Evolutionary conservation across 75 land plant species (phyloP).

Genomic region (Ceratopteris richardii): DNA sequence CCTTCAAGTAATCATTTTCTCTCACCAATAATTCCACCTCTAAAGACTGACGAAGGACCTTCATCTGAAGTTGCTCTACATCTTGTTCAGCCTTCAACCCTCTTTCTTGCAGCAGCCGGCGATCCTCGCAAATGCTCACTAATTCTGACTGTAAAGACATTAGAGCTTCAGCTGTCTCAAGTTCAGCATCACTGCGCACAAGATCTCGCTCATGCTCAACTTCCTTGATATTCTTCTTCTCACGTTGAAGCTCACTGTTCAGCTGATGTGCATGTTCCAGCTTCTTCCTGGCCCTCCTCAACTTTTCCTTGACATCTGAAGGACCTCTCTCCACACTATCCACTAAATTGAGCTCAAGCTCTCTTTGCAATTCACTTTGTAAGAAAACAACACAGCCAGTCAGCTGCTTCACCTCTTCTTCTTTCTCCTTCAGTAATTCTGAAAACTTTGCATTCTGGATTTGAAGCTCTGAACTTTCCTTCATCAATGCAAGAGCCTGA

Average conservation of each 20-base stretch:
- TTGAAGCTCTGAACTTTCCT: constrained; percentile 45
- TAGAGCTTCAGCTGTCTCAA: constrained; percentile 79
- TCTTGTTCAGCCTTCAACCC: constrained; percentile 25
- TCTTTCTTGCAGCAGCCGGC: not conserved
- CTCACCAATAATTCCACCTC: constrained; percentile 15
- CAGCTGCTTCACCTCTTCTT: constrained; percentile 25
- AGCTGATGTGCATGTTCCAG: constrained; percentile 48
- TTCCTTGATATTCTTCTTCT: constrained; percentile 34
- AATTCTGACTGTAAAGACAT: constrained; percentile 75
- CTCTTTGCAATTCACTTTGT: constrained; percentile 11
- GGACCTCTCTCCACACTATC: constrained; percentile 19
- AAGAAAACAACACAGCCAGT: constrained; percentile 5
- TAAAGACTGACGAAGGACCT: constrained; percentile 25
- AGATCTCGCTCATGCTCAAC: constrained; percentile 58
- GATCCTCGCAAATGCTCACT: constrained; percentile 39
- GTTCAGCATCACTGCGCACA: constrained; percentile 68
- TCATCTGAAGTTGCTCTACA: constrained; percentile 22
- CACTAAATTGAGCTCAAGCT: not conserved
- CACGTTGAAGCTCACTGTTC: constrained; percentile 41
- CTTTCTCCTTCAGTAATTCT: constrained; percentile 34
- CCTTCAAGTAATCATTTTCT: constrained; percentile 32
- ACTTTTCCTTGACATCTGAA: constrained; percentile 36
- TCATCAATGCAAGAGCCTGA: constrained; percentile 48
- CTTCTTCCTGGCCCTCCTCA: constrained; percentile 54
- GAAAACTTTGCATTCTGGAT: constrained; percentile 12